Base-by-base conservation (phyloP, 148 eudicot genomes). In the Fallopia convolvulus region DNA sequence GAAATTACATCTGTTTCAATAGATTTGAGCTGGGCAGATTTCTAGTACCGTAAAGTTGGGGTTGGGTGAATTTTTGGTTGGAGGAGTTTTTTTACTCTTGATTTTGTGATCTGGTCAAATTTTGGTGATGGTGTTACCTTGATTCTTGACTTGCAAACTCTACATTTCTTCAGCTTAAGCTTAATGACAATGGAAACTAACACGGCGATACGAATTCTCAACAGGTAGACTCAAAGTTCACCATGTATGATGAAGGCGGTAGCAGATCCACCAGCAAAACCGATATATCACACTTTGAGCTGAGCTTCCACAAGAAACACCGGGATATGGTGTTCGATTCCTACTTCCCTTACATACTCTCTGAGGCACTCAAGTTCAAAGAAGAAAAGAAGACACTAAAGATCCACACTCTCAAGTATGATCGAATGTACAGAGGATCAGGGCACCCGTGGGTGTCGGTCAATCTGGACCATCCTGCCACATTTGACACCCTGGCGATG, bases 391-490 rank as follows among this genome's bases (percentile, higher is more conserved):
- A 81, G 56, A 81, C 86, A 0, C 52, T 83, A 8, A 85, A 81
- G 60, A 81, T 85, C 30, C 65, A 72, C 74, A 85, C 83, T 63
- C 33, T 82, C 20, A 48, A 23, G 12, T 40, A 17, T 39, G 82
- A 76, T 1, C 58, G 79, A 1, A 8, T 68, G 76, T 78, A 72
- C 33, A 6, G 78, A 2, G 81, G 83, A 0, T 63, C 30, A 3
- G 49, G 48, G 13, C 10, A 81, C 49, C 58, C 75, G 4, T 83
- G 88, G 88, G 66, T 42, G n/a, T 79, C 88, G 1, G 46, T 85
- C 0, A 85, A 70, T 30, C 82, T 85, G 30, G 88, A 83, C 26
- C 88, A 85, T 75, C 88, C 88, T 1, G 65, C 88, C 15, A 82
- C 84, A 2, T 82, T 82, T 33, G 81, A 82, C 20, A 82, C 81